Evolutionary conservation across 805 yeast species (phyloP), one percentile per base, ranked within the genome.

Genomic region (Cephaloascus albidus): DNA sequence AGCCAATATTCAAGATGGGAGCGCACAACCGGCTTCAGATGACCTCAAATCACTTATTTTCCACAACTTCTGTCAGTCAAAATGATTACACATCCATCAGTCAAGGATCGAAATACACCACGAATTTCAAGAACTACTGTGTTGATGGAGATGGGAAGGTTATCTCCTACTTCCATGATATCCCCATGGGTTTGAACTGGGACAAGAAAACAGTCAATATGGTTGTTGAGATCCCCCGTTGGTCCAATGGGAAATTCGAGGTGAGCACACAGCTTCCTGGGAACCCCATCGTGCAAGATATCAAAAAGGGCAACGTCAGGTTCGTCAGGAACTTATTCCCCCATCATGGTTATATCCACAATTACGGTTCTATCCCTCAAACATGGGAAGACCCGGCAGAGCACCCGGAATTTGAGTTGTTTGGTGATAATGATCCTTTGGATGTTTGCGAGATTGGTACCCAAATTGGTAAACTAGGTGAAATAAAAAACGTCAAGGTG

Each of bases 321-420:
- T 93, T 82, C 53, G 97, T 93, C 44, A 82, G 95, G 72, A 93
- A 93, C 78, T 80, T 95, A 64, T 90, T 90, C 86, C 98, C 98
- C 39, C 95, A 85, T 73, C 95, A 93, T 63, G 98, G 98, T 53
- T 90, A 93, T 74, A 90, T 90, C 52, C 96, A 88, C 72, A 93
- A 93, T 73, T 90, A 90, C 63, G 98, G 97, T 63, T 97, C 97
- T 37, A 84, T 90, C 77, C 97, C 97, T 49, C 97, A 90, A 64
- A 81, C 88, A 36, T 81, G 88, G 88, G 88, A 81, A 62, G 85
- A 81, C 55, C 73, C 73, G 36, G 61, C 85, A 78, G 53, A 72
- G 51, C 58, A 60, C 63, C 57, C 85, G 67, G 60, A 78, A 66
- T 54, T 76, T 20, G 58, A 53, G 46, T 61, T 61, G 32, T 56